Base-by-base conservation (phyloP, 2,329 filamentous ascomycete genomes). In the Colletotrichum musicola region DNA sequence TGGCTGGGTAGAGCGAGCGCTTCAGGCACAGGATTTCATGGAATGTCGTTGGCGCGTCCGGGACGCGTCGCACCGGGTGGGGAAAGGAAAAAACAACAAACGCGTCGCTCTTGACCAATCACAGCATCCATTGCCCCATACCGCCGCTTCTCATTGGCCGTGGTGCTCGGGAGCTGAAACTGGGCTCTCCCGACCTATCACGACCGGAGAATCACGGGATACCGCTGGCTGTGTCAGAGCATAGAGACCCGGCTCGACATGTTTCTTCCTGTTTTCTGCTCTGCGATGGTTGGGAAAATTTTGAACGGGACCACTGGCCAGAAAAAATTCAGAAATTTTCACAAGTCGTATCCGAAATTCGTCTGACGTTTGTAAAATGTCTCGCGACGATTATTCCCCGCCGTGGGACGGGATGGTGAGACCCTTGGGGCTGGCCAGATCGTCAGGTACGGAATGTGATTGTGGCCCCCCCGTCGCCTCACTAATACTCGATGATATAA, bases 371-470 rank as follows among this genome's bases (percentile, higher is more conserved):
- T 13, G 38, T 20, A 38, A 46, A 60, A 55, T 69, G 56, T 69
- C 66, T 69, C 50, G 56, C 62, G 38, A 69, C 62, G 50, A 66
- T 57, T 57, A 51, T 61, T 61, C 56, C 62, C 66, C 35, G 56
- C 46, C 56, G 62, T 66, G 50, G 51, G 55, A 66, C 62, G 58
- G 44, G 50, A 40, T 13, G 20, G 49, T 61, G 55, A 69, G 61
- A 44, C 57, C 50, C 54, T 56, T 54, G 6, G 49, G 27, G 66
- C 62, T 69, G 66, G 62, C 62, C 55, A 56, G 66, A 69, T 69
- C 66, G 66, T 66, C 66, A 69, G 66, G 66, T 66, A 69, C 66
- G 66, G 66, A 69, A 69, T 66, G 66, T 60, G 54, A 20, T 4
- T 25, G 22, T 25, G 22, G 22, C 4, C 22, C 22, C 22, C 62